Evolutionary conservation across 2,329 filamentous ascomycete genomes (phyloP).

Genomic region (Penicillium sclerotiorum): DNA sequence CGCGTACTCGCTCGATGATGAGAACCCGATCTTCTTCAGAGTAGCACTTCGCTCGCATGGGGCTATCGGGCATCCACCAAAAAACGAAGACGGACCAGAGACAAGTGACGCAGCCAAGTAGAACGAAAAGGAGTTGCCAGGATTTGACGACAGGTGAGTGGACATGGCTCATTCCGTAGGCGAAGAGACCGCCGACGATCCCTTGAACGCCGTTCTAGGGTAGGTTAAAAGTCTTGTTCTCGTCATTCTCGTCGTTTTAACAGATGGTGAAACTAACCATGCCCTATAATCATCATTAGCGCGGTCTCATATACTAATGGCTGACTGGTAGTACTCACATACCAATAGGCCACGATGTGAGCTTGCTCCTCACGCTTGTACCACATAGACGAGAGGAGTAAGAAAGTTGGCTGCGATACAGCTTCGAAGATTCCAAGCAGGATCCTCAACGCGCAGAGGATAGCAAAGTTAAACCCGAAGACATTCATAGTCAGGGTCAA

Average conservation of each 20-base stretch:
- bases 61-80: constrained; percentile 7
- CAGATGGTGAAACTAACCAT: constrained; percentile 4
- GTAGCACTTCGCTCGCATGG: constrained; percentile 3
- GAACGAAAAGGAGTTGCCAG: constrained; percentile 6
- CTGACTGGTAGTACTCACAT: constrained; percentile 1
- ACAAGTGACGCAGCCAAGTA: background rate
- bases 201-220: constrained; percentile 19
- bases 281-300: constrained; percentile 3
- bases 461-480: constrained; percentile 8
- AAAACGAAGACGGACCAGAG: constrained; percentile 4
- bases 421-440: constrained; percentile 10
- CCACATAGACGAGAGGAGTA: constrained; percentile 11
- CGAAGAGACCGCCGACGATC: constrained; percentile 45
- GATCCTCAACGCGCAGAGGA: constrained; percentile 3
- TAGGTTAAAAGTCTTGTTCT: background rate
- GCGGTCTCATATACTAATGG: background rate
- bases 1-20: constrained; percentile 3
- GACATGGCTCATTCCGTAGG: constrained; percentile 41
- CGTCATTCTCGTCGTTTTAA: background rate
- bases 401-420: constrained; percentile 6
- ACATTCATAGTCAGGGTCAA: constrained; percentile 8
- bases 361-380: constrained; percentile 18
- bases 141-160: constrained; percentile 5
- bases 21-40: constrained; percentile 3
- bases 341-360: constrained; percentile 11